Evolutionary conservation across 2,329 filamentous ascomycete genomes (phyloP), one percentile per base, ranked within the genome.

Genomic region (Nemania abortiva): DNA sequence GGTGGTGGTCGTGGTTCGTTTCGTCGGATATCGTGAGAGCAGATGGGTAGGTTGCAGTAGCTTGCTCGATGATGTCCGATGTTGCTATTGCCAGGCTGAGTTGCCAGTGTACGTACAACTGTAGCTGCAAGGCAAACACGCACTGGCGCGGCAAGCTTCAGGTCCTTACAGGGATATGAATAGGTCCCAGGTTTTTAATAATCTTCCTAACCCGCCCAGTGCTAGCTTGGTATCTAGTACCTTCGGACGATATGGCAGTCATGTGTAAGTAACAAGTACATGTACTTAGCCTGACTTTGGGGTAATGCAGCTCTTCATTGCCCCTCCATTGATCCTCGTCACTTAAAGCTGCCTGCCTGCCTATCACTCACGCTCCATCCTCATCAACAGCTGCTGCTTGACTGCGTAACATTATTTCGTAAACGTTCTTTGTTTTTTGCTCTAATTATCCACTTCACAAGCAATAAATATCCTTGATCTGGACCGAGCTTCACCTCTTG

Each of bases 81-180:
- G 52, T 59, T 60, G 50, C 60, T 63, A n/a, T 15, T 58, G 59
- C 52, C 39, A 65, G 66, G 68, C 61, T 69, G 66, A 59, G 56
- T 63, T 6, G 54, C 24, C 50, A 50, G 62, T 27, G 29, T 55
- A 34, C 6, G 2, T 37, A n/a, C 24, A 56, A n/a, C 62, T 60
- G 58, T 63, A 66, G 68, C 63, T 65, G 59, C 66, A 71, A 74
- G 72, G 73, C 70, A 74, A 74, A 74, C 73, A 74, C 67, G 68
- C 66, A 72, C 73, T 70, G 70, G 73, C 73, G 70, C 74, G 72
- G 72, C 72, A 74, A 70, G 69, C 70, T 72, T 53, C 61, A 72
- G 59, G 60, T 55, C 37, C 37, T 55, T 53, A 37, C 68, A 68
- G 52, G 65, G 64, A 22, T 63, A 29, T 31, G 13, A 22, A 52